Evolutionary conservation across 176 grass and related monocot genomes (phyloP), one percentile per base, ranked within the genome.

Genomic region (Avena sativa): DNA sequence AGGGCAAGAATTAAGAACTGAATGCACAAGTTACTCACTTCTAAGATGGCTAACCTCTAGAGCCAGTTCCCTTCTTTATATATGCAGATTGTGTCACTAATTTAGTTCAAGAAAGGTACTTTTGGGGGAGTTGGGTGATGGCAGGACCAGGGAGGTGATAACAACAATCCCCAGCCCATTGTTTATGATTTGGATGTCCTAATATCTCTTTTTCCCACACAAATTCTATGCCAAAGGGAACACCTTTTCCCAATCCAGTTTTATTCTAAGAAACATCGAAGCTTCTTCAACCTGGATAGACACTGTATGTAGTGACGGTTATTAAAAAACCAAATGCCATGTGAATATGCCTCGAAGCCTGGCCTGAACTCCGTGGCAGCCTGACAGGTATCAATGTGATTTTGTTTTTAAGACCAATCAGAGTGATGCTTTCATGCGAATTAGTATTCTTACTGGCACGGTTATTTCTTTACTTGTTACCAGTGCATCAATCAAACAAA

Each of bases 231-330:
- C 78, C 53, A 71, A 84, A 40, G 15, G 40, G 23, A 72, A 79
- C 78, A 88, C 88, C 87, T 92, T 94, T 94, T 88, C 82, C 93
- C 87, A 74, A 89, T 87, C 16, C 86, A 8, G 87, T 51, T 87
- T 85, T 87, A 81, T 88, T 82, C 59, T 59, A 57, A 80, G 77
- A 83, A 89, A 87, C 68, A 88, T 86, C n/a, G 90, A 74, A 90
- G 23, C 68, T 92, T 88, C 47, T 69, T 30, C 57, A 81, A 81
- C 60, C 60, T 76, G 85, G 89, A 80, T 74, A 79, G 34, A 86
- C 81, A 79, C 74, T 83, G 20, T 81, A 47, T 52, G 53, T 43
- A 69, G 76, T 76, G 66, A 69, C 34, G 71, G 72, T 11, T 80
- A 55, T 49, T 52, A 55, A 53, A 30, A 70, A 76, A 48, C 16